Base-by-base conservation (phyloP, 2,329 filamentous ascomycete species). In the Arthrobotrys conoides region DNA sequence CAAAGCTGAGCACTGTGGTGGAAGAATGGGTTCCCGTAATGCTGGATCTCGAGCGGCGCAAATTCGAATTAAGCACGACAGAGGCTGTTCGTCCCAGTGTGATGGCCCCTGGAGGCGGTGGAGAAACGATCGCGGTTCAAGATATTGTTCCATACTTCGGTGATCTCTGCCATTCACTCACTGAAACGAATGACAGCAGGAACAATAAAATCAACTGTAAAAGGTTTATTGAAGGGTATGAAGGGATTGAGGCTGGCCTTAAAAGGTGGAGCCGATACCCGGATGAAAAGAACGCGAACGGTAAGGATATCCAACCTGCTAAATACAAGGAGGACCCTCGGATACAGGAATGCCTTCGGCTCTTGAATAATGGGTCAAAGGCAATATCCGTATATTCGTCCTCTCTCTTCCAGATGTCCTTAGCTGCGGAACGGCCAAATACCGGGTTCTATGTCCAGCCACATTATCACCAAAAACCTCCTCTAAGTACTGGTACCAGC, bases 61-160 rank as follows among this genome's bases (percentile, higher is more conserved):
- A 81, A 55, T 81, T 83, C 16, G 79, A 82, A 57, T 77, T 81
- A 46, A 76, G 71, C 59, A 72, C 79, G 41, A 76, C 53, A 12
- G 76, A 76, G 55, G 71, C 80, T 22, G 81, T 81, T 53, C 80
- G 81, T 44, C 80, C 79, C 3, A 80, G 77, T 36, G 80, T 82
- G 53, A 81, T 83, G 70, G 81, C 81, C 27, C 82, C 82, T 44
- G 80, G 81, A 27, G 76, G 81, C 18, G 78, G 76, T 36, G 81
- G 80, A 4, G 80, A 79, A 46, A 77, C 79, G 20, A 80, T 82
- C 22, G 69, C 80, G n/a, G 72, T 81, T 30, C 76, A 79, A 18
- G 80, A 82, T 70, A 80, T 81, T 55, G 81, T 83, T 30, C 82
- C 82, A 8, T 83, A 82, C 66, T 83, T 82, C 76, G 82, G 82